Percentiles rank a stretch among this genome's conserved stretches.
Evolutionary conservation across 352 stramenopile species (phyloP).

Genomic region (Globisporangium perplexum): DNA sequence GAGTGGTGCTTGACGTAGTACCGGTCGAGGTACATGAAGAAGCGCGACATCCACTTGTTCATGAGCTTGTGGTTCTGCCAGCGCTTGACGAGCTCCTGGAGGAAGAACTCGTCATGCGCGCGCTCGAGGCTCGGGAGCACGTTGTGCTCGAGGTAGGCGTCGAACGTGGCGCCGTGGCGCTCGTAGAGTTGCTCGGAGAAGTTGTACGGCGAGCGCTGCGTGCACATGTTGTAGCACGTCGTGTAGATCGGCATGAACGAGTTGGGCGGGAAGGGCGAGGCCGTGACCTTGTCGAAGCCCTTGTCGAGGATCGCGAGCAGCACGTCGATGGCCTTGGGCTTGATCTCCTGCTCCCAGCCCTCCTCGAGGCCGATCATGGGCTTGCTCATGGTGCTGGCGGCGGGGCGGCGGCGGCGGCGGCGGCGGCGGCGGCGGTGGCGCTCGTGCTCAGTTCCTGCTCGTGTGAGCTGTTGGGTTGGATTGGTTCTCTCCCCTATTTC

Average conservation of each 20-base stretch:
- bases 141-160: constrained; percentile 87
- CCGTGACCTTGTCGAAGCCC: constrained; percentile 78
- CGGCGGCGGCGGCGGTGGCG: no score
- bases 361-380: constrained; percentile 82
- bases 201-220: constrained; percentile 98
- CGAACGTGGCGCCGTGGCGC: constrained; percentile 91
- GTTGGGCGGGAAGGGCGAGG: constrained; percentile 77
- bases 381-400: constrained; percentile 50
- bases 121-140: constrained; percentile 86
- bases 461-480: no score
- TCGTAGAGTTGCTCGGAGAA: constrained; percentile 99
- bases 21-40: constrained; percentile 99
- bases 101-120: constrained; percentile 92
- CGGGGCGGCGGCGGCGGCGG: no score
- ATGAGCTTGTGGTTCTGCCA: constrained; percentile 99
- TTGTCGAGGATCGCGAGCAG: constrained; percentile 82
- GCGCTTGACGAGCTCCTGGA: constrained; percentile 95
- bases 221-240: constrained; percentile 99
- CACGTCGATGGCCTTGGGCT: constrained; percentile 86
- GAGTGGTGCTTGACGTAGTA: constrained; percentile 98
- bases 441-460: no score
- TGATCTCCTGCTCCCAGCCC: constrained; percentile 86
- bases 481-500: no score
- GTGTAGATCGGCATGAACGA: constrained; percentile 90
- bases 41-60: constrained; percentile 99